Base-by-base conservation (phyloP, 176 grass and related monocot genomes). In the Carex pumila region DNA sequence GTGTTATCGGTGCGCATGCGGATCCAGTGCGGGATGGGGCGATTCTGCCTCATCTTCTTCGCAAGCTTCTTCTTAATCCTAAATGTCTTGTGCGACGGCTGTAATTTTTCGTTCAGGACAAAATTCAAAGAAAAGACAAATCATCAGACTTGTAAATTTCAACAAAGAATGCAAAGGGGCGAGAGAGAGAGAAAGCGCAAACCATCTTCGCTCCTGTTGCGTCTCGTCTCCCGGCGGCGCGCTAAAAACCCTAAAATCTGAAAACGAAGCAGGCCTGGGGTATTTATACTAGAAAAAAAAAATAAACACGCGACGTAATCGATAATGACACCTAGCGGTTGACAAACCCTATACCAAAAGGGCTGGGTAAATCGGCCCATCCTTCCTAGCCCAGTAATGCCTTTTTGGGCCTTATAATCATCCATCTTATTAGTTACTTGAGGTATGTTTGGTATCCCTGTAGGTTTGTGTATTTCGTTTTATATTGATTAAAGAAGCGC, bases 41-140 rank as follows among this genome's bases (percentile, higher is more conserved):
- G 85, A 39, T 87, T 87, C 85, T 87, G 85, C 79, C 85, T 79
- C 85, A 87, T 87, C 85, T 87, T 87, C 85, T 87, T 87, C 21
- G 85, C 85, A 7, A 87, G 55, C 79, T 87, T 87, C 79, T 87
- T 83, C 85, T 87, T 87, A 10, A 87, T 87, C 63, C 32, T 57
- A 22, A 87, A 87, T 4, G 85, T 83, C 85, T 87, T 87, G 85
- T 87, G 79, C 21, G 85, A 87, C 79, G 85, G 85, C 86, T 87
- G 86, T 34, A 73, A n/a, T 70, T 53, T 8, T 59, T 12, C 55
- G 8, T 12, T 59, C n/a, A 9, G 17, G 17, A 60, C 9, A 67
- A 32, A 53, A 43, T 30, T 74, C 62, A 82, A 62, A 65, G 12
- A n/a, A 31, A 80, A 53, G 6, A 36, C 31, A 57, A 17, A 37